phyloP scores from a whole-genome alignment of 2,329 filamentous ascomycete species.

The Botrytis tulipae region DNA sequence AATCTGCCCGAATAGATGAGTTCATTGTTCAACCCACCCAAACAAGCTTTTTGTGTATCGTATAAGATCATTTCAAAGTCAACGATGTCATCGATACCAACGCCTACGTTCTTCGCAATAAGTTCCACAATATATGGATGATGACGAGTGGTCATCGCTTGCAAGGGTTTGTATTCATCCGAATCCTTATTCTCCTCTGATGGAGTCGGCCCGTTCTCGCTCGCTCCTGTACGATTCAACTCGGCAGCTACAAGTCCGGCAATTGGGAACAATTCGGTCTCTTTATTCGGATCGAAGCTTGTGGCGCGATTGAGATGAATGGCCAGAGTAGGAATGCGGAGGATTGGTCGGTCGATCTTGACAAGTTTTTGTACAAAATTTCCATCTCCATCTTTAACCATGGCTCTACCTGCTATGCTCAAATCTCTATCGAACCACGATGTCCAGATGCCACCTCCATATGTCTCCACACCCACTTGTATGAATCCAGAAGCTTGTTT shows the following conservation, averaged over 20 bases:
- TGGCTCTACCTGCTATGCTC: conserved; percentile 81
- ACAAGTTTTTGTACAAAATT: conserved; percentile 80
- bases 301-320: conserved; percentile 88
- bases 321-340: conserved; percentile 88
- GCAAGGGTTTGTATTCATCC: conserved; percentile 68
- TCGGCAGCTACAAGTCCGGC: conserved; percentile 83
- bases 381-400: conserved; percentile 72
- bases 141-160: conserved; percentile 76
- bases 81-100: conserved; percentile 67
- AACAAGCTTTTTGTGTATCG: conserved; percentile 85
- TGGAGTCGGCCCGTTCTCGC: conserved; percentile 34
- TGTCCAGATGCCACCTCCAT: conserved; percentile 96
- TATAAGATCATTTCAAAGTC: conserved; percentile 98
- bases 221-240: conserved; percentile 71
- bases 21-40: conserved; percentile 89
- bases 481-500: conserved; percentile 83
- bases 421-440: conserved; percentile 98
- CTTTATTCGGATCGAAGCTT: conserved; percentile 93
- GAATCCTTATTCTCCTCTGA: conserved; percentile 36
- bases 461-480: conserved; percentile 94
- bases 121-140: conserved; percentile 84
- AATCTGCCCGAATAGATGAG: conserved; percentile 94
- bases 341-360: conserved; percentile 85
- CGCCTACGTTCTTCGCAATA: conserved; percentile 75
- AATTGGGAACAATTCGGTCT: conserved; percentile 93